These are phyloP conservation scores for Solanum chiquidenum DNA, from an alignment of 257 asterid genomes.

Conservation along the genomic window DNA sequence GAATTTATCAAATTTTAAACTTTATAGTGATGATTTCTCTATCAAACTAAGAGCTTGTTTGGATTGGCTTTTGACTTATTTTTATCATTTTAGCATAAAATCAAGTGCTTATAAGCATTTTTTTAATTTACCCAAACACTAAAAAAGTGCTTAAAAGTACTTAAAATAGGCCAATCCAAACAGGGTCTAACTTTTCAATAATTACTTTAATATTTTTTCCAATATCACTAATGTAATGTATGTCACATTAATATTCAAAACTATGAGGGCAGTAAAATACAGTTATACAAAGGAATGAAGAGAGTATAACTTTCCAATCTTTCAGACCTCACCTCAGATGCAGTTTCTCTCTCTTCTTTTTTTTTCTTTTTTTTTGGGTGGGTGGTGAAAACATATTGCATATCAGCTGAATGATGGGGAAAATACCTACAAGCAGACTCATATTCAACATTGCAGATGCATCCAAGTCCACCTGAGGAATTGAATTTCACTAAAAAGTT, in stretches of 20 bases:
- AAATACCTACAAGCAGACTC: slow-evolving; percentile 83
- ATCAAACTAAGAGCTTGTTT: neutral
- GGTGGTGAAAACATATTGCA: neutral
- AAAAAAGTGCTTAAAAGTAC: neutral
- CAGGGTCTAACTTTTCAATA: neutral
- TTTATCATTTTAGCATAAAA: neutral
- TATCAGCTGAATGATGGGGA: slow-evolving; percentile 2
- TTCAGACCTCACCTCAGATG: neutral
- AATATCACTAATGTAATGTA: neutral
- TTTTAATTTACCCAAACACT: neutral
- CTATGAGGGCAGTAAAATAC: neutral
- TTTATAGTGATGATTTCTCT: neutral
- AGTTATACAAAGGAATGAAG: neutral
- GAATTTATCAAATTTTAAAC: neutral
- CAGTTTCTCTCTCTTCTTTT: neutral
- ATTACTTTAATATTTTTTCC: neutral
- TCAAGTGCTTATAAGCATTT: neutral
- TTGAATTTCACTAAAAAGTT: neutral
- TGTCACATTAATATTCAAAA: neutral
- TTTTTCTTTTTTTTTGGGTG: neutral
- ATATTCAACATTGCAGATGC: slow-evolving; percentile 74
- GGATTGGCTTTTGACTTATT: neutral
- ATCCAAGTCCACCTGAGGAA: slow-evolving; percentile 74
- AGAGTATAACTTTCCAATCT: neutral
- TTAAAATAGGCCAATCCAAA: neutral